A percentile compares a stretch with the other conserved stretches of the same genome.
Evolutionary conservation across 176 grass and related monocot species (phyloP).

Genomic region (Chloris gayana): DNA sequence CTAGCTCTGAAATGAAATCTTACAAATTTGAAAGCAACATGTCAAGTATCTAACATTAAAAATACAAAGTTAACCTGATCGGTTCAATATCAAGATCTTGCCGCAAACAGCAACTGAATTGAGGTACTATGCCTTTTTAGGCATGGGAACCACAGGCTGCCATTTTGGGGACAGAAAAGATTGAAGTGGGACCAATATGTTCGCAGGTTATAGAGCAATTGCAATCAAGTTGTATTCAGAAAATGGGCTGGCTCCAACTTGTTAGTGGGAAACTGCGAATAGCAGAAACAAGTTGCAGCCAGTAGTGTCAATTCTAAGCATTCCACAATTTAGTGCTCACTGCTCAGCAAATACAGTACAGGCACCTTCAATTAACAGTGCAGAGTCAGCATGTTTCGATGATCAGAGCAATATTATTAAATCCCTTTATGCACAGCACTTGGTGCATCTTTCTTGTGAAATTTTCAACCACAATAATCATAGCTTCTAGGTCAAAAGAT

Average conservation of each 20-base stretch:
- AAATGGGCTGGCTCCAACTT: conserved; percentile 31
- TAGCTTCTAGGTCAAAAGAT: conserved; percentile 47
- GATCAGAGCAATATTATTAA: conserved; percentile 30
- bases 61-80: conserved; percentile 29
- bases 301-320: conserved; percentile 31
- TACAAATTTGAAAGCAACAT: conserved; percentile 21
- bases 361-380: conserved; percentile 33
- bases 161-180: conserved; percentile 66
- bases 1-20: conserved; percentile 33
- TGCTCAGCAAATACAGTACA: conserved; percentile 49
- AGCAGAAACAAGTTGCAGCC: conserved; percentile 33
- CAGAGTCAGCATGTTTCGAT: conserved; percentile 36
- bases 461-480: conserved; percentile 48
- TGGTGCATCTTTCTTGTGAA: conserved; percentile 32
- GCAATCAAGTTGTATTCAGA: conserved; percentile 32
- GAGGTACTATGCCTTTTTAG: conserved; percentile 26
- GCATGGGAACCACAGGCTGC: conserved; percentile 43
- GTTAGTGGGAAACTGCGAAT: conserved; percentile 41
- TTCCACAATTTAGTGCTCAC: conserved; percentile 40
- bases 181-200: conserved; percentile 54
- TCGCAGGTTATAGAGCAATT: conserved; percentile 44
- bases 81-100: conserved; percentile 31
- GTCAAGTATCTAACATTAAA: conserved; percentile 43
- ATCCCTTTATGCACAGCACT: conserved; percentile 51
- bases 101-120: conserved; percentile 11